phyloP scores from a whole-genome alignment of 345 rosid genomes.

The Syzygium grande region DNA sequence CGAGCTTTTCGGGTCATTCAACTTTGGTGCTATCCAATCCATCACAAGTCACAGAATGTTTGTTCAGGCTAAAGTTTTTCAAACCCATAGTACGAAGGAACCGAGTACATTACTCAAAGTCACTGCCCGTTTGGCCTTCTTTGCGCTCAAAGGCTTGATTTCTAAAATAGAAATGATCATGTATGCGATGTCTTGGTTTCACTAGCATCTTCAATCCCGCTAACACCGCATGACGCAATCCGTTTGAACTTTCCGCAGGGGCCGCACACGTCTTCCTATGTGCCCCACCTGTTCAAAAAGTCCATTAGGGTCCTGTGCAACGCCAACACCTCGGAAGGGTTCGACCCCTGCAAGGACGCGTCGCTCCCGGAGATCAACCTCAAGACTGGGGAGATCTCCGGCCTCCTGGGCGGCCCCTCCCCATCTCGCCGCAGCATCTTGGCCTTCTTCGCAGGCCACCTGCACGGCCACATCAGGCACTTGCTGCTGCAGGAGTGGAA shows the following conservation, averaged over 20 bases:
- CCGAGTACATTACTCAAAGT: background rate
- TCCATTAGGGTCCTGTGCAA: slow-evolving; percentile 78
- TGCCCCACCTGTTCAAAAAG: slow-evolving; percentile 42
- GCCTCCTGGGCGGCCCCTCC: slow-evolving; percentile 36
- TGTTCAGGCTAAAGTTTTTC: background rate
- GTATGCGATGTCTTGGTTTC: background rate
- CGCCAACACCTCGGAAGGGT: slow-evolving; percentile 72
- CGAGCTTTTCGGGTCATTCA: background rate
- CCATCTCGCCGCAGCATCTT: slow-evolving; percentile 35
- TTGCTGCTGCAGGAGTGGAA: slow-evolving; percentile 53
- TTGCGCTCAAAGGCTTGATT: background rate
- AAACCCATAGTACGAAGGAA: background rate
- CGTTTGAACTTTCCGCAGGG: slow-evolving; percentile 25
- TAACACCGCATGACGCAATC: background rate
- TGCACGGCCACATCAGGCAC: slow-evolving; percentile 58
- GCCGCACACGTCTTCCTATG: slow-evolving; percentile 50
- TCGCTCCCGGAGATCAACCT: slow-evolving; percentile 67
- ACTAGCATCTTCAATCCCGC: background rate
- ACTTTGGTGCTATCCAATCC: too few species aligned
- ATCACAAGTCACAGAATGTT: background rate
- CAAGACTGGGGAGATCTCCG: slow-evolving; percentile 39
- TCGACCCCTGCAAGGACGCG: slow-evolving; percentile 65
- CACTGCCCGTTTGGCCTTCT: background rate
- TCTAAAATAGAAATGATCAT: background rate
- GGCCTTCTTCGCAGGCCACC: slow-evolving; percentile 65